Evolutionary conservation across 495 filamentous ascomycete species (phyloP).

Genomic region (Trichoderma asperelloides): DNA sequence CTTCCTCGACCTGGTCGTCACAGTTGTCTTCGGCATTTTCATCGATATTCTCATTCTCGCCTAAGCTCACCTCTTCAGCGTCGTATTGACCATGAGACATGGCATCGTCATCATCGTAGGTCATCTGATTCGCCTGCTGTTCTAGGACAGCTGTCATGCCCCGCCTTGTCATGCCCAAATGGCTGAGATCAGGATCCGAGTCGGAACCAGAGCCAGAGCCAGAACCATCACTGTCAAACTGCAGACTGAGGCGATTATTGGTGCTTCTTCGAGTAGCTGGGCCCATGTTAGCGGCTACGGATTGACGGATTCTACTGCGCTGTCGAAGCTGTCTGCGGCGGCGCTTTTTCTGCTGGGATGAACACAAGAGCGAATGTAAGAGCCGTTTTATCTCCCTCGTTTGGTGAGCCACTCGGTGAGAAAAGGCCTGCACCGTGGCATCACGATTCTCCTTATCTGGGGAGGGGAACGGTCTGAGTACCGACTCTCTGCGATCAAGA

Average conservation of each 20-base stretch:
- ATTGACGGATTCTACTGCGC: neutral
- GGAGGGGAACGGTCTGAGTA: neutral
- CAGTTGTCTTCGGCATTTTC: slow-evolving; percentile 16
- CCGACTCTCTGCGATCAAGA: neutral
- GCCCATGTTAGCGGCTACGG: neutral
- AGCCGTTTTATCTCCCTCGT: neutral
- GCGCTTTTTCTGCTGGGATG: neutral
- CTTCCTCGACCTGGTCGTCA: slow-evolving; percentile 13
- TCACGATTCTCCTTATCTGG: slow-evolving; percentile 1
- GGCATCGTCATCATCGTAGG: slow-evolving; percentile 2
- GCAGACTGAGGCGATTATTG: neutral
- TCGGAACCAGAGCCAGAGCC: neutral
- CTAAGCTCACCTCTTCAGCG: slow-evolving; percentile 6
- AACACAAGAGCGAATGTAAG: neutral
- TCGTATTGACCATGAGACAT: slow-evolving; percentile 5
- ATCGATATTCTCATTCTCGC: slow-evolving; percentile 8
- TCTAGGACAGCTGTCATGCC: neutral
- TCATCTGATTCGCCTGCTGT: slow-evolving; percentile 1
- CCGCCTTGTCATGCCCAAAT: slow-evolving; percentile 7
- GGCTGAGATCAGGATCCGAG: slow-evolving; percentile 1
- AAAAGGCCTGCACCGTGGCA: neutral
- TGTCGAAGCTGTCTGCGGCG: neutral
- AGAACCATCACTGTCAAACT: neutral
- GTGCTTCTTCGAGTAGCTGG: neutral
- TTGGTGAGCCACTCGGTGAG: neutral